Evolutionary conservation across 192 early-diverging fungal genomes (phyloP).

Genomic region (Backusella circina): DNA sequence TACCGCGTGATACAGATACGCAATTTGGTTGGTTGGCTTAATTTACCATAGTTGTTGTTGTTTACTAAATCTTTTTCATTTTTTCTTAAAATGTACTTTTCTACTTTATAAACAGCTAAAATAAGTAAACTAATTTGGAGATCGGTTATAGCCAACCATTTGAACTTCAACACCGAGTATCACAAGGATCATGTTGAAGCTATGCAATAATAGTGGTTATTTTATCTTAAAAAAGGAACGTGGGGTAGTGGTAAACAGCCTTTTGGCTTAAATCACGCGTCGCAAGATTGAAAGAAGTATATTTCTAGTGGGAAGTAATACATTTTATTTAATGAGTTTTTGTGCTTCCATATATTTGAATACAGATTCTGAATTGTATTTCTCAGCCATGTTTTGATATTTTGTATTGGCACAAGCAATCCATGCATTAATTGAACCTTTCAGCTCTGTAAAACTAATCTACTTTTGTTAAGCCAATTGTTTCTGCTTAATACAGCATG

Average conservation of each 20-base stretch:
- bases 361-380: background rate
- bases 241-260: background rate
- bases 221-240: background rate
- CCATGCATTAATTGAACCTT: background rate
- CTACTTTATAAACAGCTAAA: background rate
- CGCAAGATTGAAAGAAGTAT: background rate
- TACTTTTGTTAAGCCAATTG: background rate
- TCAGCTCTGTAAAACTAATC: background rate
- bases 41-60: background rate
- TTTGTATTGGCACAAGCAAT: background rate
- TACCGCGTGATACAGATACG: background rate
- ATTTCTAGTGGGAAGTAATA: background rate
- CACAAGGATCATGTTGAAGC: background rate
- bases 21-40: background rate
- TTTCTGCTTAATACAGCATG: background rate
- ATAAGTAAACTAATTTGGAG: background rate
- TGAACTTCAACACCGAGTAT: background rate
- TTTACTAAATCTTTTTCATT: background rate
- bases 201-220: background rate
- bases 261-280: background rate
- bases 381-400: background rate
- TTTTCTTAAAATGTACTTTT: background rate
- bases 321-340: background rate
- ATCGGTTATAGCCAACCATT: background rate
- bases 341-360: background rate